Base-by-base conservation (phyloP, 2,329 filamentous ascomycete genomes). In the Epicoccum sorghinum region DNA sequence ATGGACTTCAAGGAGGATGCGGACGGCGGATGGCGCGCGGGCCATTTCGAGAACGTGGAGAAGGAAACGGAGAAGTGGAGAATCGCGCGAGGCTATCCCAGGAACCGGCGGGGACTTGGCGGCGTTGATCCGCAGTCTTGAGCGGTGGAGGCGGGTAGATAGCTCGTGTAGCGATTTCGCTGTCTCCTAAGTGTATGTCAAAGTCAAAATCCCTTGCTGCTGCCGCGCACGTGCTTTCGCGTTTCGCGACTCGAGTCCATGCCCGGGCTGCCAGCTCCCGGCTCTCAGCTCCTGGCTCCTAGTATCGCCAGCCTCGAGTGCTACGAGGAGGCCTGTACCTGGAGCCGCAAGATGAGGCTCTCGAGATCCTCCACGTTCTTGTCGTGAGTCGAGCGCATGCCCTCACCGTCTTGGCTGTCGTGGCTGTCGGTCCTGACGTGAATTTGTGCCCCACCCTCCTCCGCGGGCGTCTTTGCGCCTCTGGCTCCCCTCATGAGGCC, bases 11-110 rank as follows among this genome's bases (percentile, higher is more conserved):
- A 49, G 23, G 54, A 70, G 6, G 76, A 80, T 57, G 67, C 71
- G 4, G 47, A 66, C 8, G 77, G 74, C 1, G 76, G 77, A 0
- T 81, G 79, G 79, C 66, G 79, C 35, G 71, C 77, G 32, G 56
- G 45, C 0, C 54, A 79, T 36, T 52, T 75, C 1, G 50, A 70
- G 24, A 59, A 57, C 0, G 61, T 75, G 1, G 68, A 72, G 57
- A 56, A 58, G n/a, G 74, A 75, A 10, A 64, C 64, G 0, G 76
- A 78, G 45, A 54, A 68, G 7, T 79, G 71, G 68, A 72, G 77
- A 52, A 46, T 66, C 0, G 47, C 55, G 8, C 66, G 69, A 24
- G 66, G 62, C 1, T 75, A 75, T 40, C 71, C 69, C 2, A 75
- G 74, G 58, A 70, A 59, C 45, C 75, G 71, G 70, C 61, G 58